Base-by-base conservation (phyloP, 2,329 filamentous ascomycete species). In the Aspergillus caelatus region DNA sequence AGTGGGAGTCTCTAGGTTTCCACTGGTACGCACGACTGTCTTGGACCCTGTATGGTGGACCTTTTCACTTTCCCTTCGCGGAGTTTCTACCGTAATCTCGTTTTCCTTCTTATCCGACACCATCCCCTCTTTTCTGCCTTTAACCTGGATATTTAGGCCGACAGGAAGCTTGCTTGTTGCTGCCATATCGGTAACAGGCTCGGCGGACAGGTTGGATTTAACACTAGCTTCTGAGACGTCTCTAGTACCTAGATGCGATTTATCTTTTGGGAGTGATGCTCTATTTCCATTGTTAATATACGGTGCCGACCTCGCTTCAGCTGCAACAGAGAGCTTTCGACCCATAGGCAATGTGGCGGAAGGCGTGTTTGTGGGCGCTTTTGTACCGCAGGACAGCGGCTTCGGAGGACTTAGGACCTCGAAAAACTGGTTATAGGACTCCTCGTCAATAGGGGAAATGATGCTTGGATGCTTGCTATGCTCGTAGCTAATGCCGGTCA, bases 391-490 rank as follows among this genome's bases (percentile, higher is more conserved):
- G 14, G 65, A 57, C 6, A 66, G 65, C 21, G 68, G 72, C 57
- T 77, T 78, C 5, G 73, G 70, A 1, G 78, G 76, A 28, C 76
- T 77, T n/a, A 80, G 65, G 16, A 75, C 70, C 58, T 80, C 71
- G 28, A 79, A 72, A 16, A 81, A 68, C 60, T 74, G 73, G 61
- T 69, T 75, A 55, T 74, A 79, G 58, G 74, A 74, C 39, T 79
- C 78, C 32, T 79, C 76, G 50, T 78, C 74, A 30, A 76, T 71
- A 2, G 72, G 70, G 26, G 71, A 71, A 36, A 68, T 62, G 41
- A 76, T 70, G 57, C 74, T 79, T 21, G 77, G 74, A 28, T 78
- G 75, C 59, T 79, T 78, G 67, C 78, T 81, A 62, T 80, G 79
- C 60, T 77, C 76, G 56, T 78, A 77, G 62, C 78, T 81, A 60